Evolutionary conservation across 2,329 filamentous ascomycete species (phyloP).

Genomic region (Alternaria hordeiaustralica): DNA sequence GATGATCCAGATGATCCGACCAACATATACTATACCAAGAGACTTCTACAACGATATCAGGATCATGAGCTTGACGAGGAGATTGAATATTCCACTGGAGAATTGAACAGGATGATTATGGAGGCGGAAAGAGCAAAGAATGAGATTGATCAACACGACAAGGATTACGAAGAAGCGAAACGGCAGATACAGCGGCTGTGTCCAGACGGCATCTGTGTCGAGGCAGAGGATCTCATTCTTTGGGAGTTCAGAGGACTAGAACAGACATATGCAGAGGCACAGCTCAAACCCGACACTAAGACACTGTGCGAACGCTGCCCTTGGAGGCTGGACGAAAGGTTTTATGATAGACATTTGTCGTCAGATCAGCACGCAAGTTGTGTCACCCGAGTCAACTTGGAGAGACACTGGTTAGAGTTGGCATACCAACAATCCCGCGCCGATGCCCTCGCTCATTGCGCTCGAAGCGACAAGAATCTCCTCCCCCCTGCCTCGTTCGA

Average conservation of each 20-base stretch:
- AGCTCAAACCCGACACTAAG: background rate
- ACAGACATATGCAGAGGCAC: constrained; percentile 4
- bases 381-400: background rate
- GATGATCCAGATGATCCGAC: background rate
- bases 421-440: constrained; percentile 13
- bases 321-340: background rate
- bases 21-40: background rate
- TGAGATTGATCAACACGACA: background rate
- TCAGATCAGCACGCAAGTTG: constrained; percentile 8
- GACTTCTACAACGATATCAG: no score
- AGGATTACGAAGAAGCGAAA: constrained; percentile 8
- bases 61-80: background rate
- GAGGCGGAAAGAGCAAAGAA: background rate
- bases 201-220: constrained; percentile 4
- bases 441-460: constrained; percentile 12
- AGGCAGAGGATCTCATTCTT: constrained; percentile 11
- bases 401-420: constrained; percentile 6
- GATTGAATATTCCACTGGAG: background rate
- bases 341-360: background rate
- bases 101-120: background rate
- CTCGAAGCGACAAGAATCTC: background rate
- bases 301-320: background rate
- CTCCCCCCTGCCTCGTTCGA: constrained; percentile 4
- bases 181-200: constrained; percentile 2
- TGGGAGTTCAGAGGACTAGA: constrained; percentile 15